Percentiles rank a stretch among this genome's conserved stretches.
These are phyloP conservation scores for Arctium minus DNA, from an alignment of 129 eudicot genomes.

Conservation along the genomic window DNA sequence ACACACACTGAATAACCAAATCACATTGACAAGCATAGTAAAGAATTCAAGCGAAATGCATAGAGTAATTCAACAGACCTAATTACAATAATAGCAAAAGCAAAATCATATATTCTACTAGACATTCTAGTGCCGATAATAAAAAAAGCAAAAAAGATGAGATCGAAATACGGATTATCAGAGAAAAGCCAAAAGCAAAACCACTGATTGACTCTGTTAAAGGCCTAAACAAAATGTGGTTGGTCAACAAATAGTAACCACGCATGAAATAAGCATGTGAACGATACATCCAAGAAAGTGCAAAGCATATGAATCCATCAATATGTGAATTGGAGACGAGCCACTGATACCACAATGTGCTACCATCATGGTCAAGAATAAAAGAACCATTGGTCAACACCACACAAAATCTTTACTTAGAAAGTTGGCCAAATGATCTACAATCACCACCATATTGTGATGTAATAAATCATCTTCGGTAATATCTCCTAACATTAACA, in stretches of 20 bases:
- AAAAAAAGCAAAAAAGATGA: not conserved
- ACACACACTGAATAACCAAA: not conserved
- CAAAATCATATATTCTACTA: not conserved
- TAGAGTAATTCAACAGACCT: not conserved
- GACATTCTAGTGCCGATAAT: not conserved
- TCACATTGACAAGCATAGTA: not conserved
- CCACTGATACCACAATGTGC: not conserved
- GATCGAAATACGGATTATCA: not conserved
- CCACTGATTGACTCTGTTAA: not conserved
- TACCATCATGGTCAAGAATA: not conserved
- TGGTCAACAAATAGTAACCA: not conserved
- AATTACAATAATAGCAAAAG: not conserved
- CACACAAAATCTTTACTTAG: not conserved
- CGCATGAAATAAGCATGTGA: not conserved
- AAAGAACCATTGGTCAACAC: not conserved
- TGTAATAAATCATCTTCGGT: not conserved
- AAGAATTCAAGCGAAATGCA: not conserved
- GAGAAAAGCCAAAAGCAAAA: not conserved
- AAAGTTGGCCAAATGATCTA: not conserved
- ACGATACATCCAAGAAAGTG: not conserved
- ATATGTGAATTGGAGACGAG: not conserved
- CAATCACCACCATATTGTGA: not conserved
- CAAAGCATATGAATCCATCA: not conserved
- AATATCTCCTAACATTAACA: not conserved
- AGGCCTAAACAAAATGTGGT: not conserved